Evolutionary conservation across 441 rosid genomes (phyloP).

Genomic region (Raphanus hybrid): DNA sequence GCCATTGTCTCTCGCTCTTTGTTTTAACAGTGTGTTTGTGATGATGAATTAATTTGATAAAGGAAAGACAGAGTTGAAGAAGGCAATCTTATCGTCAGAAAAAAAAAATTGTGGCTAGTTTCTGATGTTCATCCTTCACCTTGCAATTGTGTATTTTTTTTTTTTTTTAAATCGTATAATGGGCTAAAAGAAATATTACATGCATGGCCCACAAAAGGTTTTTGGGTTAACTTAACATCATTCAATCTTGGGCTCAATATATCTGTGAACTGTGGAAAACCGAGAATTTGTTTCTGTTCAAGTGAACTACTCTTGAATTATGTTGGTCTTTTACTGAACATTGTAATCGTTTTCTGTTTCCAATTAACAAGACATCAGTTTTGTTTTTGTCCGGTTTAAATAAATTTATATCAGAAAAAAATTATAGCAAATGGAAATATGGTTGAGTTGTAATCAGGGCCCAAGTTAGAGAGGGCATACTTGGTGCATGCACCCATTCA

Average conservation of each 20-base stretch:
- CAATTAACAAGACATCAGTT: neutral
- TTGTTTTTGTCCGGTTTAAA: neutral
- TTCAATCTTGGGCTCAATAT: neutral
- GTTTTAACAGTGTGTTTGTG: neutral
- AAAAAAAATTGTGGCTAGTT: constrained; percentile 23
- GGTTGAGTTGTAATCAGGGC: neutral
- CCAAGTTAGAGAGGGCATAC: no score
- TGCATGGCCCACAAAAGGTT: neutral
- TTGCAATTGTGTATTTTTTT: neutral
- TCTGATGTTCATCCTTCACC: constrained; percentile 19
- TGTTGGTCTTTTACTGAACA: neutral
- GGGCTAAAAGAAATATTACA: neutral
- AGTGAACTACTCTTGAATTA: neutral
- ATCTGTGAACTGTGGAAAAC: neutral
- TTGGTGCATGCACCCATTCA: no score
- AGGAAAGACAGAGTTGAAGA: constrained; percentile 6
- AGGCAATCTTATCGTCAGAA: constrained; percentile 32
- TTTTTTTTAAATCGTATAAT: neutral
- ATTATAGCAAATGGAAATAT: neutral
- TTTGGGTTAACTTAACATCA: neutral
- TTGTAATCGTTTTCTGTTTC: neutral
- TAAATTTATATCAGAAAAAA: neutral
- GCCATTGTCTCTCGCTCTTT: constrained; percentile 46
- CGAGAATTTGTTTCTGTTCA: neutral
- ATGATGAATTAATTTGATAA: neutral